Conservation (phyloP, 2,329 filamentous ascomycete genomes). For the Cladosporium sp. region DNA sequence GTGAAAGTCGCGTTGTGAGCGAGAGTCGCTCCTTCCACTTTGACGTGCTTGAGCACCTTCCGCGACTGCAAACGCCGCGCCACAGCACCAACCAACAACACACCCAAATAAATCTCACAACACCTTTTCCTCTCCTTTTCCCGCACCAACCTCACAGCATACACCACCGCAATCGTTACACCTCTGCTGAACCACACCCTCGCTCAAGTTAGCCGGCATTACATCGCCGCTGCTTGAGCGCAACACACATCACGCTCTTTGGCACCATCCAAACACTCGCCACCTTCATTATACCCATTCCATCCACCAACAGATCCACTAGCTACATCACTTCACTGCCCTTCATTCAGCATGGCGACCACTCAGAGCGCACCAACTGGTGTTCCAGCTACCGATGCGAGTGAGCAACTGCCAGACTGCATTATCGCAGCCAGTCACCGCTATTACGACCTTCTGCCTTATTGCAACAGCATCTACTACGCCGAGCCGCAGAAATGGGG, state of each 20-base stretch:
- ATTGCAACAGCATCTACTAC: constrained; percentile 32
- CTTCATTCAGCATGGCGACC: constrained; percentile 24
- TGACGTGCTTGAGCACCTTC: constrained; percentile 14
- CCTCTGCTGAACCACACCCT: background rate
- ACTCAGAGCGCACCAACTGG: background rate
- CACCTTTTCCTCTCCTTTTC: background rate
- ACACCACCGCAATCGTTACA: constrained; percentile 12
- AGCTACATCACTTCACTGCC: background rate
- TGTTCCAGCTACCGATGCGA: background rate
- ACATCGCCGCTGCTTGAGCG: constrained; percentile 20
- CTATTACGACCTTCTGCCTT: constrained; percentile 35
- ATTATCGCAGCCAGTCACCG: constrained; percentile 38
- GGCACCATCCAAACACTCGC: background rate
- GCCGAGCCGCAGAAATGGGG: constrained; percentile 32
- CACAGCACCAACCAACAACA: background rate
- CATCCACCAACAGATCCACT: background rate
- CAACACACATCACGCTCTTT: background rate
- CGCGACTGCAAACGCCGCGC: constrained; percentile 10
- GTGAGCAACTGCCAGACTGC: constrained; percentile 7
- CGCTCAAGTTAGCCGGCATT: constrained; percentile 13
- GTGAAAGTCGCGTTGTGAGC: constrained; percentile 1
- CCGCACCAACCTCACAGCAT: background rate
- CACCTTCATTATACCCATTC: background rate
- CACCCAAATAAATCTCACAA: background rate
- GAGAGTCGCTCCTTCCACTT: constrained; percentile 26